Percentiles rank a stretch among this genome's conserved stretches.
Conservation (phyloP, 805 yeast species). For the Cyberlindnera euphorbiiphila region DNA sequence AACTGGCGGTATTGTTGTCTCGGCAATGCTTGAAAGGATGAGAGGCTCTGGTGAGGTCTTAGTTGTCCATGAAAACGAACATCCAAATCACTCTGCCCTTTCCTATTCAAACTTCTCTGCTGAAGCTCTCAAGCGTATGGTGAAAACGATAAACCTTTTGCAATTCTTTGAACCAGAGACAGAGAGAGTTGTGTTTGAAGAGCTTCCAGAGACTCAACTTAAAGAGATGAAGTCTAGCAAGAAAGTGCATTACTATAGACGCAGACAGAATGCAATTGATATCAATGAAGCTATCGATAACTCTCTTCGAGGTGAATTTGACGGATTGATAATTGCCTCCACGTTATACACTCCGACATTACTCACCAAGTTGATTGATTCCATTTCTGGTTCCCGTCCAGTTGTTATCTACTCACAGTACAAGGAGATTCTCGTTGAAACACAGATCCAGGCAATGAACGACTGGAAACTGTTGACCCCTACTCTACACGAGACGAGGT, state of each 20-base stretch:
- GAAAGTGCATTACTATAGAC: conserved; percentile 62
- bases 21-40: conserved; percentile 88
- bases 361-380: conserved; percentile 57
- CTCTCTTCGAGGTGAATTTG: conserved; percentile 55
- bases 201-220: conserved; percentile 48
- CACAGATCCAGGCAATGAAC: conserved; percentile 61
- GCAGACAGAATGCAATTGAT: conserved; percentile 53
- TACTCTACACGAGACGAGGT: conserved; percentile 74
- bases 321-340: conserved; percentile 70
- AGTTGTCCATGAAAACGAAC: conserved; percentile 88
- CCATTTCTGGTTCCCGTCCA: conserved; percentile 82
- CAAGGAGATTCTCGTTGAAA: conserved; percentile 74
- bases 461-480: conserved; percentile 81
- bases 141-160: conserved; percentile 68
- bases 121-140: conserved; percentile 46
- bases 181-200: conserved; percentile 42
- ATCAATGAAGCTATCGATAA: conserved; percentile 43
- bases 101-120: conserved; percentile 62
- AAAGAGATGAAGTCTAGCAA: conserved; percentile 54
- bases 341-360: conserved; percentile 67
- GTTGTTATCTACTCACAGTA: conserved; percentile 76
- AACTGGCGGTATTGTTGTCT: conserved; percentile 86
- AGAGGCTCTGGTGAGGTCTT: conserved; percentile 65
- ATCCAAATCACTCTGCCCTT: conserved; percentile 72
- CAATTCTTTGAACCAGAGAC: conserved; percentile 79